Base-by-base conservation (phyloP, 768 basidiomycete species). In the Hygrophoropsis aurantiaca region DNA sequence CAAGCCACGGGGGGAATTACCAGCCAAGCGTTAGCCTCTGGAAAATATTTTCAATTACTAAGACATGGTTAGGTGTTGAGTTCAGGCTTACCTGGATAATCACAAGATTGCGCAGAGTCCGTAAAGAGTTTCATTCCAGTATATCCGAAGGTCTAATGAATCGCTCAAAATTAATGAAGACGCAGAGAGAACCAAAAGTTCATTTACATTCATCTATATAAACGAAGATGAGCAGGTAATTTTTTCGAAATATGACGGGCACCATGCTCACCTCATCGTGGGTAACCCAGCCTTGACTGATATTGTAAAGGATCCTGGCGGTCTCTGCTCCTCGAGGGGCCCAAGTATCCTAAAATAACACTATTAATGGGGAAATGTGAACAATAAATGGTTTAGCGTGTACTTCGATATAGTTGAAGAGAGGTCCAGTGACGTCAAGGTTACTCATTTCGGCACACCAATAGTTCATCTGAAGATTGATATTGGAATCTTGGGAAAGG, bases 381-480 rank as follows among this genome's bases (percentile, higher is more conserved):
- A n/a, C n/a, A n/a, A n/a, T n/a, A n/a, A n/a, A n/a, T n/a, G n/a
- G n/a, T n/a, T 18, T 0, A 25, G 36, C 24, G 47, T 64, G 18
- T 35, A 84, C 85, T 74, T 87, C 75, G 35, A 88, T 73, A 55
- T 85, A 87, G 56, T 87, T 69, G 51, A 84, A 90, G 10, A 88
- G 57, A 0, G 84, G 71, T n/a, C 60, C 47, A 0, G 75, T 77
- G 19, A 87, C 73, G 44, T 81, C 74, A 49, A 87, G 66, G 49
- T 78, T 77, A 8, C 81, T 83, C 68, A 80, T 78, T 55, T 88
- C 86, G 13, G 85, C 85, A 41, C 73, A 74, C 87, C 87, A 89
- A 59, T 88, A 87, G 57, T 87, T 89, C 87, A 88, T 88, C 60
- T 90, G 87, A 33, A 85, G 74, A 51, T 90, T 90, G 53, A 90